phyloP scores from a whole-genome alignment of 805 yeast species.

The Candida chauliodis region DNA sequence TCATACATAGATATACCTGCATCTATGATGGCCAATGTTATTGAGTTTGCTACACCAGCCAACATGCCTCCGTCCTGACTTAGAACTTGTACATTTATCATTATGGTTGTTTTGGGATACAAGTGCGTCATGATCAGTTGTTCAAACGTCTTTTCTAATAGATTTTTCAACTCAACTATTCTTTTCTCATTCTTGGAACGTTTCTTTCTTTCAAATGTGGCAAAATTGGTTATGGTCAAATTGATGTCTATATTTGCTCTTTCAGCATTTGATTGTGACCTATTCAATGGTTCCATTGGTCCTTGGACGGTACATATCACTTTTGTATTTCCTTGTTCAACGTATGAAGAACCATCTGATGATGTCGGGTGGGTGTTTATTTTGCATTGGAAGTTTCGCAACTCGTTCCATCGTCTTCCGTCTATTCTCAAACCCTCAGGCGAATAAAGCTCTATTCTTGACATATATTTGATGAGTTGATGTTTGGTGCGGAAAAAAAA shows the following conservation, averaged over 20 bases:
- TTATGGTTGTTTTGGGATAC: conserved; percentile 82
- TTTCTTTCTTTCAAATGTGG: conserved; percentile 72
- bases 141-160: conserved; percentile 65
- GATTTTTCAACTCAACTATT: conserved; percentile 61
- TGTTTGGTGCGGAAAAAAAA: not conserved
- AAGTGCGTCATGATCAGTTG: conserved; percentile 70
- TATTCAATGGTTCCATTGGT: conserved; percentile 75
- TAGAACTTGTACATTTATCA: conserved; percentile 69
- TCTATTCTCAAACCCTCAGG: conserved; percentile 93
- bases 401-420: conserved; percentile 94
- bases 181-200: conserved; percentile 66
- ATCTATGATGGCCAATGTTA: conserved; percentile 85
- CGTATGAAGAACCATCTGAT: conserved; percentile 88
- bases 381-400: conserved; percentile 74
- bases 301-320: conserved; percentile 84
- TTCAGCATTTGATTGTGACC: conserved; percentile 48
- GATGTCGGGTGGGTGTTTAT: conserved; percentile 85
- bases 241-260: conserved; percentile 60
- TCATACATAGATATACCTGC: conserved; percentile 96
- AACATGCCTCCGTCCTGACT: conserved; percentile 89
- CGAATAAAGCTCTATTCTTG: conserved; percentile 74
- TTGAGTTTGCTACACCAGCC: conserved; percentile 76
- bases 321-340: conserved; percentile 90
- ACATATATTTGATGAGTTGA: conserved; percentile 5
- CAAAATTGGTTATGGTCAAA: conserved; percentile 75